Evolutionary conservation across 345 rosid genomes (phyloP), one percentile per base, ranked within the genome.

Genomic region (Pistacia atlantica): DNA sequence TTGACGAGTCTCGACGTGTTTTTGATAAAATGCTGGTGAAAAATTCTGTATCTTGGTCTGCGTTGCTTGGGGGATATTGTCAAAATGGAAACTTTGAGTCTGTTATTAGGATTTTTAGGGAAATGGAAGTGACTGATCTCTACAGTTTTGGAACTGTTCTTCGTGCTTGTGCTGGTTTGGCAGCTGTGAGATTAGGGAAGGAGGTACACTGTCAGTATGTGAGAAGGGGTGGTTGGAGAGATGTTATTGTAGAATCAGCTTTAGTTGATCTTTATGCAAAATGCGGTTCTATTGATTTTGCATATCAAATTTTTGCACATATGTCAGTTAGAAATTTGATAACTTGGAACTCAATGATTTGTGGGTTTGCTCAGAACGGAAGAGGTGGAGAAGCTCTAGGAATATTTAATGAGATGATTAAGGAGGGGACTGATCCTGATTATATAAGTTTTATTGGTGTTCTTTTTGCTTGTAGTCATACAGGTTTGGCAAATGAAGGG

Each of bases 281-380:
- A 84, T 92, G 96, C 17, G 97, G 99, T 18, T 84, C 89, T 77
- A 71, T 92, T 67, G 89, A 89, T 84, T 89, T 82, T 71, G 96
- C 97, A 42, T 69, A 79, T 48, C 80, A 78, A 55, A 73, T 92
- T 37, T 95, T 87, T 69, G 59, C 69, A 14, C 81, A 78, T 55
- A 92, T 92, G 97, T 67, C 80, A 0, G 65, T 81, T 54, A 85
- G 79, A 72, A 93, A 92, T 76, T 74, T 89, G 81, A 91, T 95
- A 79, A 90, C 98, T 25, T 90, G 95, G 97, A 95, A 95, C 74
- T 80, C 99, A 0, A 93, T 95, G 96, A 82, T 95, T 49, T 67
- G 82, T 77, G 99, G 93, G 6, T 84, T 92, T 61, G 98, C 97
- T 72, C 97, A 95, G 74, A 95, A 95, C 67, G 98, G 99, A 83